Evolutionary conservation across 2,329 filamentous ascomycete genomes (phyloP).

Genomic region (Neurospora sp.): DNA sequence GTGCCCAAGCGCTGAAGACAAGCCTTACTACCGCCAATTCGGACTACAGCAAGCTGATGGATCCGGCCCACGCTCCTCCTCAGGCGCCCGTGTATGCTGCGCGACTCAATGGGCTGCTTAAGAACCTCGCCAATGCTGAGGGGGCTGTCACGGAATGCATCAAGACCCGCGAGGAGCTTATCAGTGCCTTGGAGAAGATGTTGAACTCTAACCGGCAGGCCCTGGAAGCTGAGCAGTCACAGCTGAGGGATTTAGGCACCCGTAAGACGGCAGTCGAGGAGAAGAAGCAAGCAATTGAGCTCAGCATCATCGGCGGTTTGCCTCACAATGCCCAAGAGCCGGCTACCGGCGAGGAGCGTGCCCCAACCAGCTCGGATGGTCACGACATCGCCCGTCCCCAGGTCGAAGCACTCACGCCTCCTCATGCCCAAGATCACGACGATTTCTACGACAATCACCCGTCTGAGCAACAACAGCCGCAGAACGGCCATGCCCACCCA

Average conservation of each 20-base stretch:
- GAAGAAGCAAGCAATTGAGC: slow-evolving; percentile 82
- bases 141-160: slow-evolving; percentile 83
- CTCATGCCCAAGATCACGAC: slow-evolving; percentile 41
- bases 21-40: slow-evolving; percentile 61
- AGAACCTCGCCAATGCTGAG: slow-evolving; percentile 79
- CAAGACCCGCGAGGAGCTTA: slow-evolving; percentile 69
- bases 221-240: slow-evolving; percentile 58
- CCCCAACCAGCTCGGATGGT: slow-evolving; percentile 29
- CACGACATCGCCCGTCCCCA: slow-evolving; percentile 65
- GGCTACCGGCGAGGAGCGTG: slow-evolving; percentile 36
- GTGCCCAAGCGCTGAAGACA: slow-evolving; percentile 56
- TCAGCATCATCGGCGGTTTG: slow-evolving; percentile 79
- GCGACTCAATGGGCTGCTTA: slow-evolving; percentile 79
- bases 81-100: slow-evolving; percentile 87
- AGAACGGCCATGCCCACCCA: slow-evolving; percentile 14
- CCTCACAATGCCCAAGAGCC: slow-evolving; percentile 47
- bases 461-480: slow-evolving; percentile 6
- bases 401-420: slow-evolving; percentile 78
- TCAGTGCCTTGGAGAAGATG: slow-evolving; percentile 73
- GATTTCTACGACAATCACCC: slow-evolving; percentile 15
- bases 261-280: slow-evolving; percentile 65
- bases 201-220: slow-evolving; percentile 63
- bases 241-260: slow-evolving; percentile 52
- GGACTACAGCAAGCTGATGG: slow-evolving; percentile 78
- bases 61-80: slow-evolving; percentile 57